A percentile compares a stretch with the other conserved stretches of the same genome.
These are phyloP conservation scores for Trichophyton benhamiae DNA, from an alignment of 2,329 filamentous ascomycete species.

Conservation along the genomic window DNA sequence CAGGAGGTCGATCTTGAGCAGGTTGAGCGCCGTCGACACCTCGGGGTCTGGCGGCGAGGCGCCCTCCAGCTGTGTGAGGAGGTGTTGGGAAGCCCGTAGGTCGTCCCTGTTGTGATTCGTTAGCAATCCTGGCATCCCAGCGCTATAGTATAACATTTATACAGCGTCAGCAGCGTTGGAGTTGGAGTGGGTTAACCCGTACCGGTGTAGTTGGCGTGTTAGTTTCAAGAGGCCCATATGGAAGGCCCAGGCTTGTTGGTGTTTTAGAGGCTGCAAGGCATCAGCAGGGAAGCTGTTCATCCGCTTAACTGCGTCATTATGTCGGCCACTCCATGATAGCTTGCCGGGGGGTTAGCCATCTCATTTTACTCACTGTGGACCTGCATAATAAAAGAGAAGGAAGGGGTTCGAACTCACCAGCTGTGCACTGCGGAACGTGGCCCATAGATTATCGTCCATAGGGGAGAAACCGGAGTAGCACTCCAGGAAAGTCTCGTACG, in stretches of 20 bases:
- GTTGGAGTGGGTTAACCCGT: slow-evolving; percentile 1
- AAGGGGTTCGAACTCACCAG: slow-evolving; percentile 29
- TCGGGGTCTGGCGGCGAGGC: slow-evolving; percentile 45
- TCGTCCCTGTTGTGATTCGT: slow-evolving; percentile 39
- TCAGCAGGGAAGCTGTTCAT: slow-evolving; percentile 51
- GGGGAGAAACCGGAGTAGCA: slow-evolving; percentile 54
- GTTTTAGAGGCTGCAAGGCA: slow-evolving; percentile 59
- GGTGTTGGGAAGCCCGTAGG: slow-evolving; percentile 43
- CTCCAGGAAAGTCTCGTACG: slow-evolving; percentile 58
- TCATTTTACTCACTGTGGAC: neutral
- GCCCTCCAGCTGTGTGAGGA: slow-evolving; percentile 46
- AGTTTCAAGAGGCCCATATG: slow-evolving; percentile 34
- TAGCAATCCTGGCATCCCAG: neutral
- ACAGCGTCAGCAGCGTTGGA: neutral
- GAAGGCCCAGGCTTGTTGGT: slow-evolving; percentile 47
- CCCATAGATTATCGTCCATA: slow-evolving; percentile 67
- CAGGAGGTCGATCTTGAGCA: slow-evolving; percentile 48
- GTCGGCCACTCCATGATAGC: slow-evolving; percentile 53
- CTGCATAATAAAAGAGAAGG: neutral
- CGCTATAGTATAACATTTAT: too few relatives aligned
- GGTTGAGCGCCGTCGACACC: slow-evolving; percentile 45
- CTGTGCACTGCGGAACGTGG: slow-evolving; percentile 58
- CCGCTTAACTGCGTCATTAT: slow-evolving; percentile 52
- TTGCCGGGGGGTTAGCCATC: slow-evolving; percentile 1
- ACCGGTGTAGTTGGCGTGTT: slow-evolving; percentile 33